These are phyloP conservation scores for Panicum hallii DNA, from an alignment of 202 grass and related monocot species.

Conservation along the genomic window DNA sequence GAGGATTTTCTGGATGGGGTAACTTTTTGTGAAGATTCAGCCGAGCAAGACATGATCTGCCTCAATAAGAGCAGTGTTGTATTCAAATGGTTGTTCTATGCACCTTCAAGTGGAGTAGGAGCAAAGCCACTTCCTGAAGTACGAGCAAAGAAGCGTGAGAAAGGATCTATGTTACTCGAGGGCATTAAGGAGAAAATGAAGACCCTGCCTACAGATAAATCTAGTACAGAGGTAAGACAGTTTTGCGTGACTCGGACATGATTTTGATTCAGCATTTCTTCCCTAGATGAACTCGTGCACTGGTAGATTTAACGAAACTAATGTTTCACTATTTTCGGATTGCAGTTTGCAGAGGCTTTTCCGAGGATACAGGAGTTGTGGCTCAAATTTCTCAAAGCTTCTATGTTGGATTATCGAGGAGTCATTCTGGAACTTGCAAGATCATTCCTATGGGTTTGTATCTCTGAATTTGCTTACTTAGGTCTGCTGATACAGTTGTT, in stretches of 20 bases:
- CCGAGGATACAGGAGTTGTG: conserved; percentile 37
- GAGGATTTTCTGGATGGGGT: conserved; percentile 22
- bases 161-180: conserved; percentile 34
- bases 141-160: not conserved
- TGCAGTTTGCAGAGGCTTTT: conserved; percentile 37
- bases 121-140: conserved; percentile 25
- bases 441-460: conserved; percentile 54
- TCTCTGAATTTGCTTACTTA: not conserved
- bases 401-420: conserved; percentile 47
- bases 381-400: conserved; percentile 33
- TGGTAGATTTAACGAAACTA: not conserved
- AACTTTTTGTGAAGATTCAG: conserved; percentile 31
- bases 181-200: conserved; percentile 43
- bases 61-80: conserved; percentile 13
- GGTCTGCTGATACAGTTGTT: not conserved
- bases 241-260: not conserved
- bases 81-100: conserved; percentile 49
- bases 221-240: conserved; percentile 21
- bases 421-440: conserved; percentile 18
- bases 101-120: conserved; percentile 38
- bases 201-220: conserved; percentile 41
- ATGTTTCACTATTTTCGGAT: conserved; percentile 2
- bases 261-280: not conserved
- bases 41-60: conserved; percentile 13
- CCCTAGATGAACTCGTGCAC: not conserved